Conservation (phyloP, 1,284 basidiomycete genomes). For the Schizopora paradoxa region DNA sequence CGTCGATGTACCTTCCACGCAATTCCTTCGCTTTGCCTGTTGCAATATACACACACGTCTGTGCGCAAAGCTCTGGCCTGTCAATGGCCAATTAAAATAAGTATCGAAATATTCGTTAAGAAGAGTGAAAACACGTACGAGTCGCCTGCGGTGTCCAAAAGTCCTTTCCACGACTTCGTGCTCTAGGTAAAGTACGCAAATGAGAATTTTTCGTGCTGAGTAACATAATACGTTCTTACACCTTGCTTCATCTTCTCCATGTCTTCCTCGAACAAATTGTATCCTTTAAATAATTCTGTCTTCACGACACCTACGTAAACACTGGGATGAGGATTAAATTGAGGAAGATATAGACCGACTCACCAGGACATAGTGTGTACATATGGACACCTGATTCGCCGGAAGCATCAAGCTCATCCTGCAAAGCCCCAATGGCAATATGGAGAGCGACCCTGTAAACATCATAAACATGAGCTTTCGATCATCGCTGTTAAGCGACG, state of each 20-base stretch:
- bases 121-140: constrained; percentile 1
- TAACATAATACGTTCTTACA: neutral
- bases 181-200: neutral
- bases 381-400: neutral
- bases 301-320: constrained; percentile 4
- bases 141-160: neutral
- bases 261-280: neutral
- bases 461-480: neutral
- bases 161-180: neutral
- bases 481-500: neutral
- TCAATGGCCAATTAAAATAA: neutral
- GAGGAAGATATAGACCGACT: neutral
- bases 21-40: constrained; percentile 1
- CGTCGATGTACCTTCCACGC: constrained; percentile 5
- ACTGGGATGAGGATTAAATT: neutral
- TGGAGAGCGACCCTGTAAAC: constrained; percentile 3
- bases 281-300: neutral
- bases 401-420: constrained; percentile 5
- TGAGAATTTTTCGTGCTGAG: neutral
- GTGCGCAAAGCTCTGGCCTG: constrained; percentile 5
- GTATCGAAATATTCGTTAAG: neutral
- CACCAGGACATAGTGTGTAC: constrained; percentile 8
- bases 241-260: constrained; percentile 5
- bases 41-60: constrained; percentile 10
- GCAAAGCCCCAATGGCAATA: constrained; percentile 1